These are phyloP conservation scores for Isoetes taiwanensis DNA, from an alignment of 75 land plant species.

Conservation along the genomic window DNA sequence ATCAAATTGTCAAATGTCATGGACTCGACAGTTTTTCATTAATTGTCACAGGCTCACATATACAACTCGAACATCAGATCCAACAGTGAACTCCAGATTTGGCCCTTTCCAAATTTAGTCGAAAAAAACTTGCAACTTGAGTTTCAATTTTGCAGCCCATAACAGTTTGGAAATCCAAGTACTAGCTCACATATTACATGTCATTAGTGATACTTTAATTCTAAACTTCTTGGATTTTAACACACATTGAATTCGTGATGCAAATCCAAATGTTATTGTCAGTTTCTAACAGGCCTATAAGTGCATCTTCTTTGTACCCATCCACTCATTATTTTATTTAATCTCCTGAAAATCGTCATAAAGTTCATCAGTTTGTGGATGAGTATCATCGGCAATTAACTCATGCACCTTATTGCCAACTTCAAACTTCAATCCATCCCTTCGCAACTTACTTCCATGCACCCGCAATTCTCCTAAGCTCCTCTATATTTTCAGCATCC, in stretches of 20 bases:
- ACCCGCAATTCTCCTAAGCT: constrained; percentile 7
- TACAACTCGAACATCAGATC: too few relatives aligned
- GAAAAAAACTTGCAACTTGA: constrained; percentile 31
- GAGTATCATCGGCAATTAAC: constrained; percentile 38
- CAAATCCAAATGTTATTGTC: constrained; percentile 39
- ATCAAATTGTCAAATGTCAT: too few relatives aligned
- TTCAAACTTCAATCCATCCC: constrained; percentile 56
- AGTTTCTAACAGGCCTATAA: too few relatives aligned
- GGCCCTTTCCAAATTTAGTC: too few relatives aligned
- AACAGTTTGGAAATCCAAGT: constrained; percentile 35
- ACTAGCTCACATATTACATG: constrained; percentile 35
- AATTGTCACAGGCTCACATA: too few relatives aligned
- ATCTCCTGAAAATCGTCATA: too few relatives aligned
- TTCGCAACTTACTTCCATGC: constrained; percentile 41
- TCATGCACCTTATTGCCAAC: constrained; percentile 28
- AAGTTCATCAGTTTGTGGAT: constrained; percentile 27
- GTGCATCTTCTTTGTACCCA: too few relatives aligned
- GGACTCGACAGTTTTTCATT: too few relatives aligned
- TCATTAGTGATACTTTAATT: too few relatives aligned
- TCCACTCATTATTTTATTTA: too few relatives aligned
- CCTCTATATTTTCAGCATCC: constrained; percentile 14
- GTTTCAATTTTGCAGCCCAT: constrained; percentile 20
- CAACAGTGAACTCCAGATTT: too few relatives aligned
- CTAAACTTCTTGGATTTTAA: constrained; percentile 29
- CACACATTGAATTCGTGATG: constrained; percentile 19